Conservation (phyloP, 768 basidiomycete genomes). For the Boletus edulis region DNA sequence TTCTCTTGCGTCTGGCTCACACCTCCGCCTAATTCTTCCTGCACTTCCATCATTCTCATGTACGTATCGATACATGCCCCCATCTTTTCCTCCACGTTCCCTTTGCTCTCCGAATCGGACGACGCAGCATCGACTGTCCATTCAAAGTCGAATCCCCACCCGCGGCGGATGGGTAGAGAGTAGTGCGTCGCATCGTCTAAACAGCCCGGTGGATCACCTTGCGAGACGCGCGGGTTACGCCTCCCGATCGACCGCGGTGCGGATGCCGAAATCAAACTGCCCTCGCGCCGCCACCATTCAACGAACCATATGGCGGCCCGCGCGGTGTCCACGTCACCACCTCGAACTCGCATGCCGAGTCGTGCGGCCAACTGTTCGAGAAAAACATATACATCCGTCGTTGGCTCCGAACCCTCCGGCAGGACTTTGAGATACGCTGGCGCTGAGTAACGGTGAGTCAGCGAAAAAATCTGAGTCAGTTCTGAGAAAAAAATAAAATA, state of each 20-base stretch:
- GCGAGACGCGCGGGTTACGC: background rate
- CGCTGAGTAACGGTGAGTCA: conserved; percentile 36
- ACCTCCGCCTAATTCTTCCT: conserved; percentile 53
- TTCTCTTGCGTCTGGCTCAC: conserved; percentile 72
- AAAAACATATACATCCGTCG: conserved; percentile 61
- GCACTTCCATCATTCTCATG: conserved; percentile 40
- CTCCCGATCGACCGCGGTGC: conserved; percentile 27
- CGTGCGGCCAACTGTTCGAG: conserved; percentile 66
- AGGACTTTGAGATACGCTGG: conserved; percentile 70
- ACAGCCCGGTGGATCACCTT: background rate
- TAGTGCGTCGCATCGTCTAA: background rate
- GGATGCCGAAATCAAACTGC: conserved; percentile 54
- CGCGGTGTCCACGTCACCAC: conserved; percentile 65
- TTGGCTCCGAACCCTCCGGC: conserved; percentile 53
- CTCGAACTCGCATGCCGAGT: conserved; percentile 79
- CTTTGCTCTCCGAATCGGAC: conserved; percentile 1
- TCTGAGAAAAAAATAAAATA: conserved; percentile 8
- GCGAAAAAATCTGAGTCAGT: background rate
- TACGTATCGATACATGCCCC: conserved; percentile 64
- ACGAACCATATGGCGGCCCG: conserved; percentile 83
- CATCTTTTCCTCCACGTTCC: conserved; percentile 61
- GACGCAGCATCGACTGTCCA: conserved; percentile 42
- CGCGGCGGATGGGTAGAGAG: conserved; percentile 39
- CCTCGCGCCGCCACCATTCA: conserved; percentile 83
- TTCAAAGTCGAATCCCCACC: conserved; percentile 87